These are phyloP conservation scores for Metschnikowia corniflorae DNA, from an alignment of 805 yeast species.

Conservation along the genomic window DNA sequence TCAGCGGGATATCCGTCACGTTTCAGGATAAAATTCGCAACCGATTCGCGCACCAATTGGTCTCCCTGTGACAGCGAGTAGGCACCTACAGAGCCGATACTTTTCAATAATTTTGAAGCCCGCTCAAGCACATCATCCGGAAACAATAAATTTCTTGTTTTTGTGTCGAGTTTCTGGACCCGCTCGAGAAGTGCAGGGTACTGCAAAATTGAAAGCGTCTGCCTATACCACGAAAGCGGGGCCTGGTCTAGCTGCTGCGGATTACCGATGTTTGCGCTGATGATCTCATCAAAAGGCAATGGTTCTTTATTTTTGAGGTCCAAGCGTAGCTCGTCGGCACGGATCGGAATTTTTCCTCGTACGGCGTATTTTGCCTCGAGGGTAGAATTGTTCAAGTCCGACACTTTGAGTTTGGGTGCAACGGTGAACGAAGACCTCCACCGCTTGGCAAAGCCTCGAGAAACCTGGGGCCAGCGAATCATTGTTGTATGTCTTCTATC, in stretches of 20 bases:
- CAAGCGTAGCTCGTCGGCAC: conserved; percentile 78
- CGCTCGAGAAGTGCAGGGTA: conserved; percentile 63
- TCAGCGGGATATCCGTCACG: conserved; percentile 71
- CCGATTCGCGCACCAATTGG: conserved; percentile 62
- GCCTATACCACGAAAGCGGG: conserved; percentile 94
- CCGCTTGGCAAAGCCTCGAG: conserved; percentile 6
- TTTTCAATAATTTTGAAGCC: conserved; percentile 56
- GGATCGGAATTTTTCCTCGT: conserved; percentile 87
- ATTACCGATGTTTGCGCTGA: conserved; percentile 93
- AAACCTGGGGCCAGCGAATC: background rate
- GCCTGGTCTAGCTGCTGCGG: conserved; percentile 96
- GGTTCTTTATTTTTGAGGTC: conserved; percentile 50
- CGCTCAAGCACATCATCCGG: conserved; percentile 73
- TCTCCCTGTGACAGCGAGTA: conserved; percentile 94
- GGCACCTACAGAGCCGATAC: conserved; percentile 87
- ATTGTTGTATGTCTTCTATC: too few species aligned
- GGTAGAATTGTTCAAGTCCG: conserved; percentile 68
- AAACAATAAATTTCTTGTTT: conserved; percentile 28
- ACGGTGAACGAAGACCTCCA: conserved; percentile 17
- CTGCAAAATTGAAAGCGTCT: conserved; percentile 81
- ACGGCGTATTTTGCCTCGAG: conserved; percentile 93
- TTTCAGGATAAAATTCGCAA: conserved; percentile 72
- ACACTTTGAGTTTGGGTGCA: conserved; percentile 18
- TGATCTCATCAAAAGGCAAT: conserved; percentile 72
- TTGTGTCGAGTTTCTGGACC: conserved; percentile 21